phyloP scores from a whole-genome alignment of 768 basidiomycete genomes.

The button mushroom (Agaricus bisporus) region DNA sequence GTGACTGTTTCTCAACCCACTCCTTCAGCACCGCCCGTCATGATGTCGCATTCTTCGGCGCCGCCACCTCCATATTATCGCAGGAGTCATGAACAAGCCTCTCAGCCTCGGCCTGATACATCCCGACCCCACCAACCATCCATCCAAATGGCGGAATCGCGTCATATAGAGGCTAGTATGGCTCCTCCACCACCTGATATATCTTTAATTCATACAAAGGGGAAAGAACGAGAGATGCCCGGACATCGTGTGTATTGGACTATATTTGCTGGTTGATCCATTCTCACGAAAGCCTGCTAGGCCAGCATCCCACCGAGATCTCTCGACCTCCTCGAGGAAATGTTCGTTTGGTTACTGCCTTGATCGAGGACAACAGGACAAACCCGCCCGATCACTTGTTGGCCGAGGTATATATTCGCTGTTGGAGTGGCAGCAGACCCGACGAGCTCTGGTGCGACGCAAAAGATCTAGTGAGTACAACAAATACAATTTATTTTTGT shows the following conservation, averaged over 20 bases:
- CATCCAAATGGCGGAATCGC: not conserved
- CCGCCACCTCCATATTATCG: slow-evolving; percentile 11
- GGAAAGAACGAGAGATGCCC: slow-evolving; percentile 4
- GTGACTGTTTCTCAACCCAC: not conserved
- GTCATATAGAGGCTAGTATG: not conserved
- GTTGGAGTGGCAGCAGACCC: slow-evolving; percentile 9
- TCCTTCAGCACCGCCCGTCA: not conserved
- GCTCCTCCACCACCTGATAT: slow-evolving; percentile 4
- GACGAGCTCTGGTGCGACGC: slow-evolving; percentile 73
- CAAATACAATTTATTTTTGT: not conserved
- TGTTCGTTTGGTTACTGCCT: slow-evolving; percentile 54
- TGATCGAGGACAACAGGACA: slow-evolving; percentile 59
- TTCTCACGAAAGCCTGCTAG: slow-evolving; percentile 1
- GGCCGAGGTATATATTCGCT: slow-evolving; percentile 54
- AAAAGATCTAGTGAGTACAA: slow-evolving; percentile 42
- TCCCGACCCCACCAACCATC: not conserved
- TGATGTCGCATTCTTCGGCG: not conserved
- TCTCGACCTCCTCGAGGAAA: slow-evolving; percentile 15
- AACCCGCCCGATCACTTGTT: slow-evolving; percentile 50
- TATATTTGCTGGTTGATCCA: not conserved
- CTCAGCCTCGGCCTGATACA: slow-evolving; percentile 1
- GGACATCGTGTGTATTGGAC: slow-evolving; percentile 2
- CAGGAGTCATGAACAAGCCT: slow-evolving; percentile 15
- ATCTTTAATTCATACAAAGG: slow-evolving; percentile 1
- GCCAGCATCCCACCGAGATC: slow-evolving; percentile 6